A percentile compares a stretch with the other conserved stretches of the same genome.
phyloP scores from a whole-genome alignment of 208 protist genomes.

The Porcisia deanei region DNA sequence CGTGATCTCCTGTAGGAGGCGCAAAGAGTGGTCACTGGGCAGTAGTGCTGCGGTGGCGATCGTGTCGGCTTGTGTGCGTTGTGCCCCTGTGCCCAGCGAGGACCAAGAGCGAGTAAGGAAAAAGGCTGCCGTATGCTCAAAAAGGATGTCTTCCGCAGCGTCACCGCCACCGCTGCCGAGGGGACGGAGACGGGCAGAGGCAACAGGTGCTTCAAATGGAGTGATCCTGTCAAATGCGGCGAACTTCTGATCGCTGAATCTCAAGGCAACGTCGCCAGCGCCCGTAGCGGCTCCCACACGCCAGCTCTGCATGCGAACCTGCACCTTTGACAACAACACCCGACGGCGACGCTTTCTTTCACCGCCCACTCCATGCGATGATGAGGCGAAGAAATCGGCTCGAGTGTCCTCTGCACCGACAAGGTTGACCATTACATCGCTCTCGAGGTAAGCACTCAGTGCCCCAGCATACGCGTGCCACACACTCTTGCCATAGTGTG shows the following conservation, averaged over 20 bases:
- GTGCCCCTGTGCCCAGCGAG: not conserved
- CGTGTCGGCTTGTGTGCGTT: not conserved
- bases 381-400: not conserved
- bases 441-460: slow-evolving; percentile 30
- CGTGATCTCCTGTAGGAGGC: slow-evolving; percentile 7
- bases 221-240: not conserved
- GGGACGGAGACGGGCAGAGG: not conserved
- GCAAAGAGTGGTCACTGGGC: not conserved
- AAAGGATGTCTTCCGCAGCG: not conserved
- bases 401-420: slow-evolving; percentile 4
- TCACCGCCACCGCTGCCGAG: not conserved
- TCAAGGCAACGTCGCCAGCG: not conserved
- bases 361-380: slow-evolving; percentile 6
- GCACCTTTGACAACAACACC: slow-evolving; percentile 11
- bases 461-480: slow-evolving; percentile 64
- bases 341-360: not conserved
- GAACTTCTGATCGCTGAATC: not conserved
- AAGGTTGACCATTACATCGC: slow-evolving; percentile 26
- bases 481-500: slow-evolving; percentile 53
- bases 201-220: not conserved
- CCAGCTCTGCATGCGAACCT: slow-evolving; percentile 7
- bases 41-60: not conserved
- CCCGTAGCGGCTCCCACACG: not conserved
- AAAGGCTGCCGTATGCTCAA: not conserved
- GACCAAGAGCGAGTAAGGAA: not conserved